A percentile compares a stretch with the other conserved stretches of the same genome.
These are phyloP conservation scores for Mycena metata DNA, from an alignment of 768 basidiomycete species.

Conservation along the genomic window DNA sequence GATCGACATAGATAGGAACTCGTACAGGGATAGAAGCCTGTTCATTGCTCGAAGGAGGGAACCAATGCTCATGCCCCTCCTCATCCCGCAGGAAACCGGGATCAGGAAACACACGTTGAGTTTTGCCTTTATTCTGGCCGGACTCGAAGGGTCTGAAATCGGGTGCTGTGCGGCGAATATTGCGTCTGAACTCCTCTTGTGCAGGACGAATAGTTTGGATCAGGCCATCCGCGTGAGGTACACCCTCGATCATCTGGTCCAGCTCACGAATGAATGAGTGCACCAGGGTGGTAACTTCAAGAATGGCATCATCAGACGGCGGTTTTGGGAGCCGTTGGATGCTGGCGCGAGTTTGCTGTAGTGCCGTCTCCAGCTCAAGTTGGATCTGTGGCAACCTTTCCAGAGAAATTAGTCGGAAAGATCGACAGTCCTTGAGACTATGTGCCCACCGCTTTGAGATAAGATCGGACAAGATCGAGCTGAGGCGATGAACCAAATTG, in stretches of 20 bases:
- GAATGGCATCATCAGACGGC: conserved; percentile 67
- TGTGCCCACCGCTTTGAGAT: conserved; percentile 69
- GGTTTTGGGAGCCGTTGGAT: conserved; percentile 58
- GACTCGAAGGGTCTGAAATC: conserved; percentile 68
- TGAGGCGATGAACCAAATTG: conserved; percentile 69
- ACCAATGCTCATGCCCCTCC: neutral
- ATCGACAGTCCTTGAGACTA: conserved; percentile 8
- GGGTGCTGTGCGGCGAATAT: conserved; percentile 68
- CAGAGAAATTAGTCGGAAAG: neutral
- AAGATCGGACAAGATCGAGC: conserved; percentile 70
- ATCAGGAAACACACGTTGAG: neutral
- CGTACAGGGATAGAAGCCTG: no score
- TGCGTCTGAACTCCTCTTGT: conserved; percentile 60
- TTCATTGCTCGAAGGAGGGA: neutral
- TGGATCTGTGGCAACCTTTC: conserved; percentile 74
- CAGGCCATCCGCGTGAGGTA: conserved; percentile 65
- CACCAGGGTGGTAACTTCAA: conserved; percentile 66
- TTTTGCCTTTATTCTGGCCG: neutral
- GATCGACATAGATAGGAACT: conserved; percentile 22
- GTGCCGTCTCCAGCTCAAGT: conserved; percentile 64
- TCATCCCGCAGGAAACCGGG: conserved; percentile 16
- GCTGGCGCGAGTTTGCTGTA: conserved; percentile 52
- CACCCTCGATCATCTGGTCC: conserved; percentile 61
- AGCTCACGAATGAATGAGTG: conserved; percentile 63
- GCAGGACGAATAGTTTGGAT: conserved; percentile 67